These are phyloP conservation scores for Beauveria bassiana DNA, from an alignment of 2,329 filamentous ascomycete genomes.

Conservation along the genomic window DNA sequence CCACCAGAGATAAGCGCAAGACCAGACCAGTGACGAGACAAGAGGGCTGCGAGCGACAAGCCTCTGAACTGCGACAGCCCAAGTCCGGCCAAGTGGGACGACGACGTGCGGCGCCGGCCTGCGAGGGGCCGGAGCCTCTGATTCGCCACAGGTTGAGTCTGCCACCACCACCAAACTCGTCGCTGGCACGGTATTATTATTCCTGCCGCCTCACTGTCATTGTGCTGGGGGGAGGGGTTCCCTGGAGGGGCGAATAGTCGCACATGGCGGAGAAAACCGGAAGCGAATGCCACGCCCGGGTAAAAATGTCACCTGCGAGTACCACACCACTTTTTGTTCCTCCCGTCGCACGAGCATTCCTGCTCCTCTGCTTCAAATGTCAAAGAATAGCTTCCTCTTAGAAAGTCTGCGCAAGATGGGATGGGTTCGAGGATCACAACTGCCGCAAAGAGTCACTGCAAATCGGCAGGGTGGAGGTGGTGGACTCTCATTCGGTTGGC, in stretches of 20 bases:
- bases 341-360: background rate
- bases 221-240: background rate
- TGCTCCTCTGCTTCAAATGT: background rate
- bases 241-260: background rate
- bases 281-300: background rate
- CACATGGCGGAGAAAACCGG: slow-evolving; percentile 7
- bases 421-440: slow-evolving; percentile 3
- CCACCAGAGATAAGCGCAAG: slow-evolving; percentile 11
- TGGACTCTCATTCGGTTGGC: slow-evolving; percentile 5
- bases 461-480: slow-evolving; percentile 1
- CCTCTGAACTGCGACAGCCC: background rate
- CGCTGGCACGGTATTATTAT: background rate
- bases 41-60: slow-evolving; percentile 2
- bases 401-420: background rate
- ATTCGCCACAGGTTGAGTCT: background rate
- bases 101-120: background rate
- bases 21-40: background rate
- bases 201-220: slow-evolving; percentile 5
- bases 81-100: slow-evolving; percentile 6
- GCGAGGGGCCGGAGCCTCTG: slow-evolving; percentile 4
- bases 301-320: background rate
- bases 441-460: background rate
- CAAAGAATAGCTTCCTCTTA: background rate
- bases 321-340: slow-evolving; percentile 6
- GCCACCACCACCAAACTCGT: background rate